Percentiles rank a stretch among this genome's conserved stretches.
Conservation (phyloP, 1,284 basidiomycete genomes). For the Trametes sp. region DNA sequence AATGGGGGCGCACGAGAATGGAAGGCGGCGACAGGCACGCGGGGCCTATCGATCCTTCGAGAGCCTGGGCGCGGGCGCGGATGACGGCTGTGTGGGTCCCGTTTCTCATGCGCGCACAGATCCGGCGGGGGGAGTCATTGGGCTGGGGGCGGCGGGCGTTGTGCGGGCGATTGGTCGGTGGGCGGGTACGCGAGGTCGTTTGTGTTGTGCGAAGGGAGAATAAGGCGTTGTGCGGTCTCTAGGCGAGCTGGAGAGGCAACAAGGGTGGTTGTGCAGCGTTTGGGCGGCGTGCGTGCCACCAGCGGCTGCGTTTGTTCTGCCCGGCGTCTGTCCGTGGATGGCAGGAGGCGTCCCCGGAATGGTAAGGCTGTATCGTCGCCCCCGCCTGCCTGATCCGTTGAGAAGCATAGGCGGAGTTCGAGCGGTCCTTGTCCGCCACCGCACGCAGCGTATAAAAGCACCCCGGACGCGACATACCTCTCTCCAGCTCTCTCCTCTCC, state of each 20-base stretch:
- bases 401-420: conserved; percentile 24
- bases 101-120: conserved; percentile 3
- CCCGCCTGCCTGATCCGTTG: conserved; percentile 17
- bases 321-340: background rate
- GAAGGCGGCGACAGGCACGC: background rate
- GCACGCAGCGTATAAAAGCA: conserved; percentile 6
- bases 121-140: background rate
- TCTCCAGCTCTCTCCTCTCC: conserved; percentile 4
- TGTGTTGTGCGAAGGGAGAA: background rate
- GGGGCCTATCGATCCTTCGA: background rate
- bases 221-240: too few relatives aligned
- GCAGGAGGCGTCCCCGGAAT: background rate
- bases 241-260: too few relatives aligned
- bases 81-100: conserved; percentile 8
- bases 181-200: too few relatives aligned
- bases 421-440: conserved; percentile 9
- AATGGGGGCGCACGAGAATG: background rate
- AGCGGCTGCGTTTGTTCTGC: background rate
- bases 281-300: too few relatives aligned
- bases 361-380: conserved; percentile 2
- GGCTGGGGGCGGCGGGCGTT: background rate
- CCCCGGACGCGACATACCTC: conserved; percentile 2
- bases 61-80: background rate
- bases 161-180: background rate
- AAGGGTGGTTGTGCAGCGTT: too few relatives aligned